Evolutionary conservation across 805 yeast genomes (phyloP), one percentile per base, ranked within the genome.

Genomic region (Metschnikowia gelsemii): DNA sequence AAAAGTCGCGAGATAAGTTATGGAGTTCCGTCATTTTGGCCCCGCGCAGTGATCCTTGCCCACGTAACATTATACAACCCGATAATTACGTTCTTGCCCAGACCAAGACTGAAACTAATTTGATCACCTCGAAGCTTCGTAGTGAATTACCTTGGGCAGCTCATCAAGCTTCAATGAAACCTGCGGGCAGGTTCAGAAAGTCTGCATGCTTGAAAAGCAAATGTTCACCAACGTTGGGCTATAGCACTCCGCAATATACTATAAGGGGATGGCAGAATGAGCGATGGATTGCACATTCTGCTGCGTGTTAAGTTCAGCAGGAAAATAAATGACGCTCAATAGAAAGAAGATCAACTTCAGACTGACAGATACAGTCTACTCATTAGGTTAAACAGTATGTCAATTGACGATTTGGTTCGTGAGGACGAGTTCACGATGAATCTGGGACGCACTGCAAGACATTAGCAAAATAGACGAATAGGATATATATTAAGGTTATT

Each of bases 31-130:
- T 79, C 12, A 66, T 79, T 4, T 55, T 80, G 23, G 72, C 75
- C 3, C 82, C 84, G 18, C 62, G 83, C 32, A 43, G 47, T 1
- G 85, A 79, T 48, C 45, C 51, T 1, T 45, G 55, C 8, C 69
- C 68, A 1, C 18, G 32, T 6, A 19, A 28, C 11, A 27, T 40
- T 17, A 52, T 66, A 9, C 57, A 61, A 43, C 41, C 47, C 31
- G 42, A 48, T n/a, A 21, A 40, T 16, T 61, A 59, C 45, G 38
- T 61, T 8, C 56, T 54, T 29, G 54, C 61, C 9, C 63, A 63
- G 22, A 52, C 50, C 11, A 53, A 48, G 7, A 16, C 22, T 20
- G 39, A 36, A 8, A 44, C 36, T 5, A 17, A 47, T 22, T 32
- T 44, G 6, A 17, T 60, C 12, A 47, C 51, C 16, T 52, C 58